Evolutionary conservation across 2,329 filamentous ascomycete genomes (phyloP), one percentile per base, ranked within the genome.

Genomic region (Penicillium sp.): DNA sequence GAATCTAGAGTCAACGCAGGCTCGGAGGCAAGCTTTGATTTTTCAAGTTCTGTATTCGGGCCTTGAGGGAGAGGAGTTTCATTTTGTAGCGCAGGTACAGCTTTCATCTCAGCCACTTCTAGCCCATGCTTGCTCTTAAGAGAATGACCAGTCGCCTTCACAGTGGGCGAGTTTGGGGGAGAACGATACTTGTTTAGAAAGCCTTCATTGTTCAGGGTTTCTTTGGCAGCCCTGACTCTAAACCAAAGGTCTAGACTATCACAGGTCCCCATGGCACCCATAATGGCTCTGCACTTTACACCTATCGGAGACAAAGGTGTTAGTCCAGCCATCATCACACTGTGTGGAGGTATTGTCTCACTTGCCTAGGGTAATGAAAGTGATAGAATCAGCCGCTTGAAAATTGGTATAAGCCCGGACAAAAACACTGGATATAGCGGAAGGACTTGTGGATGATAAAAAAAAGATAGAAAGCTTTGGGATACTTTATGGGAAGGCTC

Each of bases 191-290:
- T 52, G 5, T 44, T 15, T n/a, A 41, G 21, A 50, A 56, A 55
- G 2, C 38, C 26, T 7, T 26, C 30, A 7, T 29, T 57, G 30
- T 26, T 38, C 21, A 49, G 23, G 19, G 49, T 38, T 17, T 58
- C 35, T 47, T 60, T 51, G 19, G 57, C 53, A 55, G 53, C 29
- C 53, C 60, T 60, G 7, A 57, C 44, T 45, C 51, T 48, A 21
- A 31, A 35, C 53, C 56, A 62, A 7, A 60, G 56, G n/a, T 63
- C 54, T 7, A 52, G 61, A 31, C 47, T 48, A 44, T 57, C 38
- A 31, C 44, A 51, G 17, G n/a, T 26, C 3, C n/a, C 46, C 7
- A 51, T 47, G 4, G n/a, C 29, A 35, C 29, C 48, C 59, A 52
- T 52, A 15, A 15, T 15, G 35, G 15, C 35, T 41, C 11, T 41